phyloP scores from a whole-genome alignment of 352 stramenopile genomes.

The Globisporangium nodosum region DNA sequence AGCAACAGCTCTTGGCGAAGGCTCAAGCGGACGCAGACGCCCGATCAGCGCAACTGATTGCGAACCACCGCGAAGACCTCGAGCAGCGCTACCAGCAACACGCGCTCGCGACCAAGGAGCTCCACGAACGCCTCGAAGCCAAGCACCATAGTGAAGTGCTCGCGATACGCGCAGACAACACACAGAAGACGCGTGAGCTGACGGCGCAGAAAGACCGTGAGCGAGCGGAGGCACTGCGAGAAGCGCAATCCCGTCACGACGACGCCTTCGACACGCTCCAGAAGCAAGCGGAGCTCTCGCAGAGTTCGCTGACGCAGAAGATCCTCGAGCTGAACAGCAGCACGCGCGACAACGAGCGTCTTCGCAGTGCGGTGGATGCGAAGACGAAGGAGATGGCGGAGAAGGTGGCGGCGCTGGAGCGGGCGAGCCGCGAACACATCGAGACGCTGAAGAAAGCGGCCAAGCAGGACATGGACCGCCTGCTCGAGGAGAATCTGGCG shows the following conservation, averaged over 20 bases:
- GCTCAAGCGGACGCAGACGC: not conserved
- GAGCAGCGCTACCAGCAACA: conserved; percentile 18
- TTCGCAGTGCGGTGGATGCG: conserved; percentile 23
- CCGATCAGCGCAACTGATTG: conserved; percentile 3
- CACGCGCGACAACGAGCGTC: conserved; percentile 22
- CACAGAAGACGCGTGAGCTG: conserved; percentile 24
- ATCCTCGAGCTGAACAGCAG: conserved; percentile 24
- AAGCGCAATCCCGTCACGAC: conserved; percentile 22
- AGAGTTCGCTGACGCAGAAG: conserved; percentile 23
- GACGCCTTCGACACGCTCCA: conserved; percentile 22
- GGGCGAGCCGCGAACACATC: conserved; percentile 35
- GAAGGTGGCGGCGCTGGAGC: conserved; percentile 28
- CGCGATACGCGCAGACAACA: conserved; percentile 24
- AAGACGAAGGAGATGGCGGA: conserved; percentile 31
- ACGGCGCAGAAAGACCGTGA: conserved; percentile 36
- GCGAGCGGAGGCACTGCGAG: conserved; percentile 18
- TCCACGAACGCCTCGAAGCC: conserved; percentile 17
- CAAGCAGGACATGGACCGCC: conserved; percentile 60
- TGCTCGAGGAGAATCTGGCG: conserved; percentile 60
- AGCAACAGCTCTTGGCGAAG: conserved; percentile 2
- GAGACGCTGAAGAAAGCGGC: conserved; percentile 46
- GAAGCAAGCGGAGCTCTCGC: conserved; percentile 16
- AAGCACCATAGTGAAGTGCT: conserved; percentile 28
- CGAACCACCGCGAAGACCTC: conserved; percentile 14
- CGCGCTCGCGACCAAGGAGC: conserved; percentile 16